Percentiles rank a stretch among this genome's conserved stretches.
phyloP scores from a whole-genome alignment of 495 filamentous ascomycete genomes.

The Penicillium taxi region DNA sequence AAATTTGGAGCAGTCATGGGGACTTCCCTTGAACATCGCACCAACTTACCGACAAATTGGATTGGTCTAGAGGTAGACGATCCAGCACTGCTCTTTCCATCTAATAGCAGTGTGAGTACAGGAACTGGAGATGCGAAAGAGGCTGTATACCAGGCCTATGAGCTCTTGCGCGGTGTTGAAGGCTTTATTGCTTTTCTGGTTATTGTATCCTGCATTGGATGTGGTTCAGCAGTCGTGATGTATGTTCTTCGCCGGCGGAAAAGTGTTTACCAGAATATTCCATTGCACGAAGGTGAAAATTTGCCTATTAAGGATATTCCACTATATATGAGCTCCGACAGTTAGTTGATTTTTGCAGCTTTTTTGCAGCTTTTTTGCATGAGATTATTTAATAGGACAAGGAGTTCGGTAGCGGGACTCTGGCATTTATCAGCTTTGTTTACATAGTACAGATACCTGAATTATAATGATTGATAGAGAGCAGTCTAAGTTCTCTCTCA shows the following conservation, averaged over 20 bases:
- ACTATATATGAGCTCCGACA: not conserved
- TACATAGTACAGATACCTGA: no score
- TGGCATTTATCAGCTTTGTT: no score
- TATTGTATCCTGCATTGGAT: not conserved
- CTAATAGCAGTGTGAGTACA: no score
- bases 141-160: constrained; percentile 9
- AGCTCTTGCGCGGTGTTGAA: constrained; percentile 1
- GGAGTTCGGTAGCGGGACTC: no score
- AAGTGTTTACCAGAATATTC: constrained; percentile 7
- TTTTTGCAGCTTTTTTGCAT: not conserved
- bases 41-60: constrained; percentile 13
- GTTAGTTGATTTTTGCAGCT: not conserved
- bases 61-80: constrained; percentile 10
- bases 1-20: constrained; percentile 9
- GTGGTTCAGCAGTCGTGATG: not conserved
- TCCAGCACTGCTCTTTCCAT: constrained; percentile 1
- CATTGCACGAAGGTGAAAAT: constrained; percentile 4
- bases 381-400: no score
- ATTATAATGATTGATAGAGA: no score
- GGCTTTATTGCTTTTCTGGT: not conserved
- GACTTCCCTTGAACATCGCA: constrained; percentile 8
- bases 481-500: no score
- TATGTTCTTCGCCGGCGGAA: constrained; percentile 1
- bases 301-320: constrained; percentile 4
- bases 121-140: not conserved